Conservation (phyloP, 345 rosid genomes). For the Viola odorata region DNA sequence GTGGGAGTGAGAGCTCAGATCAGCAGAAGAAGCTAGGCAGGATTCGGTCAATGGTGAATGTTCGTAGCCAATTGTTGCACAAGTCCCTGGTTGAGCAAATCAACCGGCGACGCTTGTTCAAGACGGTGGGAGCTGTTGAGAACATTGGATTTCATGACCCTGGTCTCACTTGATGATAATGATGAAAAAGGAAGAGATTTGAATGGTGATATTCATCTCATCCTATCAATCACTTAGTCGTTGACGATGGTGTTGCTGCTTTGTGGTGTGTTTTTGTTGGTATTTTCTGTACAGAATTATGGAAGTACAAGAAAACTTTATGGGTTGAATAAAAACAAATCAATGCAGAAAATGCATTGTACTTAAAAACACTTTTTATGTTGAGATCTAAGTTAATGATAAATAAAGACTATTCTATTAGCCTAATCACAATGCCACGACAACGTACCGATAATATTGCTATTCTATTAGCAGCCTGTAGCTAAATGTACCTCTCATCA, state of each 20-base stretch:
- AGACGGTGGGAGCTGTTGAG: slow-evolving; percentile 59
- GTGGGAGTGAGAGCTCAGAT: slow-evolving; percentile 10
- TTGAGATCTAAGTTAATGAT: no score
- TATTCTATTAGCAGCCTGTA: no score
- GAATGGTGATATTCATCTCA: not conserved
- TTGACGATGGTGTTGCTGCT: not conserved
- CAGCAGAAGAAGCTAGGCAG: slow-evolving; percentile 33
- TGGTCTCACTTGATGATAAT: not conserved
- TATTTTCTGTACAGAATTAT: not conserved
- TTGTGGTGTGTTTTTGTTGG: not conserved
- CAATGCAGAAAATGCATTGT: not conserved
- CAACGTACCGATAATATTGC: no score
- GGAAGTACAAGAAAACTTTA: not conserved
- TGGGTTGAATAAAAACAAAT: not conserved
- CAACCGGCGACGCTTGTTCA: slow-evolving; percentile 57
- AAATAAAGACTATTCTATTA: no score
- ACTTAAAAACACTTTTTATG: not conserved
- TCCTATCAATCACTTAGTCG: not conserved
- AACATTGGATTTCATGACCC: slow-evolving; percentile 52
- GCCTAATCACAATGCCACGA: no score
- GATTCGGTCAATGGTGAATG: slow-evolving; percentile 51
- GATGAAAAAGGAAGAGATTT: slow-evolving; percentile 14
- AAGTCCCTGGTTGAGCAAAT: slow-evolving; percentile 68
- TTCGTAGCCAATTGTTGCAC: slow-evolving; percentile 70
- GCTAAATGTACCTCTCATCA: no score